Conservation (phyloP, 768 basidiomycete genomes). For the Plicaturopsis crispa region DNA sequence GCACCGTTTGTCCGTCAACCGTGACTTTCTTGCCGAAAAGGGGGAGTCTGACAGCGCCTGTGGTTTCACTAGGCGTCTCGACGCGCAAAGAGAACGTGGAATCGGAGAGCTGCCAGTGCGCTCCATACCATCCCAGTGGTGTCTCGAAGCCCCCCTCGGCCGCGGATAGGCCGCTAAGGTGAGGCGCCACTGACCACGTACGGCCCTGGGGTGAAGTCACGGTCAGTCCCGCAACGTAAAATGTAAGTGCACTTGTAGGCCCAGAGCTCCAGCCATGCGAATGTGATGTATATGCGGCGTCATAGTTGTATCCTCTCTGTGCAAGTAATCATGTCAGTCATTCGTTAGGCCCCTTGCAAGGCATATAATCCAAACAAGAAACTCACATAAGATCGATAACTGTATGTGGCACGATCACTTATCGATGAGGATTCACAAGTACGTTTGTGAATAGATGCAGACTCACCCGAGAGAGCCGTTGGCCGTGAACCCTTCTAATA, state of each 20-base stretch:
- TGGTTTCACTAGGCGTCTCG: conserved; percentile 22
- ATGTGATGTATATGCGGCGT: conserved; percentile 52
- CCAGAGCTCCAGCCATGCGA: conserved; percentile 55
- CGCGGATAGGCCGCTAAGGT: conserved; percentile 28
- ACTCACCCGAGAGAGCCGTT: conserved; percentile 48
- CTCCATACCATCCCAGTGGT: conserved; percentile 42
- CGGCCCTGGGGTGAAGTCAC: conserved; percentile 38
- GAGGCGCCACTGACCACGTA: conserved; percentile 42
- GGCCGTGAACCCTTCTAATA: conserved; percentile 50
- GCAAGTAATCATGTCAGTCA: no score
- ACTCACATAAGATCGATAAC: background rate
- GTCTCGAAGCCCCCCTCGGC: conserved; percentile 50
- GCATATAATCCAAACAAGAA: background rate
- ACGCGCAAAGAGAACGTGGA: conserved; percentile 15
- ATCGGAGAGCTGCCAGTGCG: conserved; percentile 28
- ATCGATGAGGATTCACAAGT: no score
- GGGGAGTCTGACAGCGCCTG: conserved; percentile 22
- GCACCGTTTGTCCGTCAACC: conserved; percentile 11
- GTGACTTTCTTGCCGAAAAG: conserved; percentile 7
- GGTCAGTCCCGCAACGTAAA: conserved; percentile 47
- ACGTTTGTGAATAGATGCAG: no score
- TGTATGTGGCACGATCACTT: no score
- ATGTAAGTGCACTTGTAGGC: conserved; percentile 48
- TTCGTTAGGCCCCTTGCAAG: conserved; percentile 25
- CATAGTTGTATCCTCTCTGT: conserved; percentile 49